These are phyloP conservation scores for Aspergillus pseudoterreus DNA, from an alignment of 2,329 filamentous ascomycete genomes.

Conservation along the genomic window DNA sequence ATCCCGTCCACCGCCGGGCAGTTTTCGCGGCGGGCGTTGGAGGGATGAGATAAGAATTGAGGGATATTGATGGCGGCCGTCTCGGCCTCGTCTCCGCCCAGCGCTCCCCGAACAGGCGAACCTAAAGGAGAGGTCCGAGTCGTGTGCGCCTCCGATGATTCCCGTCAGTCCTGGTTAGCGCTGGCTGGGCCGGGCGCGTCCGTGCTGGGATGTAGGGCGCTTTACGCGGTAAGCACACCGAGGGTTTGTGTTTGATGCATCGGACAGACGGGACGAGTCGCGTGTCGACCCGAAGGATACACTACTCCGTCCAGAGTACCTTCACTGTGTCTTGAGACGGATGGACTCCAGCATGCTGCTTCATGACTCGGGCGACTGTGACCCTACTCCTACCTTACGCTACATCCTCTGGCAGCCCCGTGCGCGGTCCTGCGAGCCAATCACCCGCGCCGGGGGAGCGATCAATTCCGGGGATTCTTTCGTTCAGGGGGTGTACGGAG, in stretches of 20 bases:
- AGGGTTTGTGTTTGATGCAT: too few relatives aligned
- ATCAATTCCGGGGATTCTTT: constrained; percentile 31
- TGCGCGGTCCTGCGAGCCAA: constrained; percentile 12
- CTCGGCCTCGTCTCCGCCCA: neutral
- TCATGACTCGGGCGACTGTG: constrained; percentile 13
- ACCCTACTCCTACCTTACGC: constrained; percentile 16
- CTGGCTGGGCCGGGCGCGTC: neutral
- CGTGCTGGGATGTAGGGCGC: neutral
- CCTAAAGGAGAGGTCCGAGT: neutral
- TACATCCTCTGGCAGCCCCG: constrained; percentile 22
- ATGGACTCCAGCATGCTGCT: neutral
- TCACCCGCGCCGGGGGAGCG: constrained; percentile 2
- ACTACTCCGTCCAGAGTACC: too few relatives aligned
- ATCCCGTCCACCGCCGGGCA: too few relatives aligned
- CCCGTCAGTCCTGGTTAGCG: neutral
- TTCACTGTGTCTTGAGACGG: too few relatives aligned
- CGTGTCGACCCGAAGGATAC: too few relatives aligned
- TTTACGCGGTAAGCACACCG: neutral
- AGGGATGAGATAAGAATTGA: neutral
- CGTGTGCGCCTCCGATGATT: neutral
- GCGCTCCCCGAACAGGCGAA: neutral
- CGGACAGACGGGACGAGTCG: too few relatives aligned
- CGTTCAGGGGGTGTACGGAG: constrained; percentile 13
- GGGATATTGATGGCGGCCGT: neutral
- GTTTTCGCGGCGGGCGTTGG: neutral